Percentiles rank a stretch among this genome's conserved stretches.
Conservation (phyloP, 768 basidiomycete species). For the Lentinula guzmanii region DNA sequence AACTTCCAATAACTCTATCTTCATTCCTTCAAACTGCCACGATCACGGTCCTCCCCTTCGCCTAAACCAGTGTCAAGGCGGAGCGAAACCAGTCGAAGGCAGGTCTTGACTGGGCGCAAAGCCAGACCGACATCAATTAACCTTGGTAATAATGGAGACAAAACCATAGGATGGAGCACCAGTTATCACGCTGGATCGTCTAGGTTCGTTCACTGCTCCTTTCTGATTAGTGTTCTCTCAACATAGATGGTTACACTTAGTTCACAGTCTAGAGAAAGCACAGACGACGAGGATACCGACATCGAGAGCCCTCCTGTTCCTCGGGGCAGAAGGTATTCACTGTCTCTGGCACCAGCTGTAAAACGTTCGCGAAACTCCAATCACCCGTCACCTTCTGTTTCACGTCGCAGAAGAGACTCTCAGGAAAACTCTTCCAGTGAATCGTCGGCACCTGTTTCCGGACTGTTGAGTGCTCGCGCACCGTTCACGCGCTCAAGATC, state of each 20-base stretch:
- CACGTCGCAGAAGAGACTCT: conserved; percentile 22
- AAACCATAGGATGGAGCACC: conserved; percentile 67
- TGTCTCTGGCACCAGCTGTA: conserved; percentile 17
- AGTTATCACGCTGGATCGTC: conserved; percentile 86
- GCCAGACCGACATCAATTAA: conserved; percentile 21
- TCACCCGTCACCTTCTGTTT: conserved; percentile 13
- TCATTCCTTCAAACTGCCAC: conserved; percentile 57
- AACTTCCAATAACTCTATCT: neutral
- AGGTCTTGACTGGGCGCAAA: conserved; percentile 24
- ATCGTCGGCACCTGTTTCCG: conserved; percentile 27
- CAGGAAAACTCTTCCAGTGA: conserved; percentile 33
- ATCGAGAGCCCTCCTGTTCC: conserved; percentile 31
- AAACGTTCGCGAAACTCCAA: conserved; percentile 15
- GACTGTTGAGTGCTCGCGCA: conserved; percentile 27
- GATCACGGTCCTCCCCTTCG: conserved; percentile 73
- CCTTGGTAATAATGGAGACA: conserved; percentile 12
- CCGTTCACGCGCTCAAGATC: conserved; percentile 73
- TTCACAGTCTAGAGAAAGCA: conserved; percentile 44
- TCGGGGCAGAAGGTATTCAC: conserved; percentile 38
- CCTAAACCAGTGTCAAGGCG: conserved; percentile 50
- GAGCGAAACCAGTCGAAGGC: conserved; percentile 37
- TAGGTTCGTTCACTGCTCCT: conserved; percentile 39
- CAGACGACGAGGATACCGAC: conserved; percentile 56
- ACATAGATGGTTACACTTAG: conserved; percentile 21
- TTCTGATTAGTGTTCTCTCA: neutral